These are phyloP conservation scores for Mortierella antarctica DNA, from an alignment of 192 early-diverging fungal genomes.

Conservation along the genomic window DNA sequence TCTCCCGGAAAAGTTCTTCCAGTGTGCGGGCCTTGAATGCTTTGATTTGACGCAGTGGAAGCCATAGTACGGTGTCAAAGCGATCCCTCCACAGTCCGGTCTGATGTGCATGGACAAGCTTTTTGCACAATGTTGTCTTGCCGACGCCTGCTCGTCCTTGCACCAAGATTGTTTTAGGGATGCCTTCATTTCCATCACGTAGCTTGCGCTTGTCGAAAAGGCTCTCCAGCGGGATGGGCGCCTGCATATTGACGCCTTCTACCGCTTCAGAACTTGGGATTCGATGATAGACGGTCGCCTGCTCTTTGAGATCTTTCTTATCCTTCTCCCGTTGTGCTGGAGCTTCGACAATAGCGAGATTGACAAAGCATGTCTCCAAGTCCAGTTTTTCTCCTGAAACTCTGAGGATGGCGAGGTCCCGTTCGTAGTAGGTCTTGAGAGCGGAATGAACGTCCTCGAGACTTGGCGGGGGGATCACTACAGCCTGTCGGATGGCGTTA, in stretches of 20 bases:
- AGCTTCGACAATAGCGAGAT: conserved; percentile 12
- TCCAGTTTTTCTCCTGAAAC: background rate
- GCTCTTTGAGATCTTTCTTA: conserved; percentile 4
- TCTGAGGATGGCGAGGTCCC: background rate
- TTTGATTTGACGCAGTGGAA: conserved; percentile 9
- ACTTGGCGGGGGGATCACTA: background rate
- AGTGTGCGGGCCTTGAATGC: background rate
- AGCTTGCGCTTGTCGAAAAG: conserved; percentile 12
- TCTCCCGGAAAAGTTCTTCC: conserved; percentile 9
- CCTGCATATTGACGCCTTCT: background rate
- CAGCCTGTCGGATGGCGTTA: background rate
- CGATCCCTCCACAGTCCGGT: background rate
- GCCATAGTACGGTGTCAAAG: conserved; percentile 7
- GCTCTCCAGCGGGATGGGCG: background rate
- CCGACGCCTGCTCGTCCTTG: conserved; percentile 21
- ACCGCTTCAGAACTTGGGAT: conserved; percentile 3
- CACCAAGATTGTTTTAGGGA: conserved; percentile 9
- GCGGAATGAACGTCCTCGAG: conserved; percentile 5
- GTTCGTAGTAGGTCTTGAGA: conserved; percentile 1
- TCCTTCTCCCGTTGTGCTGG: conserved; percentile 11
- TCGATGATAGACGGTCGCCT: conserved; percentile 10
- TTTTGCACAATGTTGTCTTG: conserved; percentile 21
- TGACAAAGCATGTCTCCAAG: conserved; percentile 5
- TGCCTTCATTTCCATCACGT: conserved; percentile 1
- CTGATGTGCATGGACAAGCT: conserved; percentile 13